Conservation (phyloP, 768 basidiomycete species). For the Mrakia gelida region DNA sequence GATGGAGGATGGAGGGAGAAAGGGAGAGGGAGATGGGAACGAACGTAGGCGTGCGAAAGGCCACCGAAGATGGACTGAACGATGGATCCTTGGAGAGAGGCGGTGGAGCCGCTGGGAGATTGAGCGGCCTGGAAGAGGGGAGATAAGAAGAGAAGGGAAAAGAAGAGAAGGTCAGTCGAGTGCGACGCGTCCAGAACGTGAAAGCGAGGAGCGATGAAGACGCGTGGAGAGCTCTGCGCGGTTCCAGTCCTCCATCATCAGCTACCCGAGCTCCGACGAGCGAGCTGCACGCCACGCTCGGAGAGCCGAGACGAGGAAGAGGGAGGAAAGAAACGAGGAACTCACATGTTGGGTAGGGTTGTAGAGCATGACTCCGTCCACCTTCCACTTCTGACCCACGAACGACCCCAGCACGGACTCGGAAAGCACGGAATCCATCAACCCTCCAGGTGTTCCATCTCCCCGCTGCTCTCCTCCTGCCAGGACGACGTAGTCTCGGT, state of each 20-base stretch:
- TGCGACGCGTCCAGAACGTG: not conserved
- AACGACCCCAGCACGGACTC: conserved; percentile 1
- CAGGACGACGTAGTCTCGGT: too few relatives aligned
- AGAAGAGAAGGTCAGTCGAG: too few relatives aligned
- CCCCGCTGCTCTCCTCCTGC: not conserved
- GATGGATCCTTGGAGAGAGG: too few relatives aligned
- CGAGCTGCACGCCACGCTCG: too few relatives aligned
- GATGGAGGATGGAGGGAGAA: not conserved
- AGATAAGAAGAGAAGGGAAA: not conserved
- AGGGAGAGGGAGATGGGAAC: not conserved
- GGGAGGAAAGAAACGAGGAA: not conserved
- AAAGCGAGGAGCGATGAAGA: not conserved
- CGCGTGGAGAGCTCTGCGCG: not conserved
- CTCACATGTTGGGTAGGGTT: not conserved
- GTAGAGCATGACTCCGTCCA: not conserved
- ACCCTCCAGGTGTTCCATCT: conserved; percentile 17
- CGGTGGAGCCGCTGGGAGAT: too few relatives aligned
- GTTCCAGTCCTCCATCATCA: too few relatives aligned
- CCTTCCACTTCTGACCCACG: conserved; percentile 18
- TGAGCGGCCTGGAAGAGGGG: not conserved
- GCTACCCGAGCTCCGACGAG: too few relatives aligned
- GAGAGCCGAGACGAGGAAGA: too few relatives aligned
- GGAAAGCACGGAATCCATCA: not conserved
- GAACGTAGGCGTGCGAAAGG: conserved; percentile 27
- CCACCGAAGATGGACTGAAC: conserved; percentile 21